Percentiles rank a stretch among this genome's conserved stretches.
phyloP scores from a whole-genome alignment of 2,329 filamentous ascomycete species.

The Tolypocladium nubicola region DNA sequence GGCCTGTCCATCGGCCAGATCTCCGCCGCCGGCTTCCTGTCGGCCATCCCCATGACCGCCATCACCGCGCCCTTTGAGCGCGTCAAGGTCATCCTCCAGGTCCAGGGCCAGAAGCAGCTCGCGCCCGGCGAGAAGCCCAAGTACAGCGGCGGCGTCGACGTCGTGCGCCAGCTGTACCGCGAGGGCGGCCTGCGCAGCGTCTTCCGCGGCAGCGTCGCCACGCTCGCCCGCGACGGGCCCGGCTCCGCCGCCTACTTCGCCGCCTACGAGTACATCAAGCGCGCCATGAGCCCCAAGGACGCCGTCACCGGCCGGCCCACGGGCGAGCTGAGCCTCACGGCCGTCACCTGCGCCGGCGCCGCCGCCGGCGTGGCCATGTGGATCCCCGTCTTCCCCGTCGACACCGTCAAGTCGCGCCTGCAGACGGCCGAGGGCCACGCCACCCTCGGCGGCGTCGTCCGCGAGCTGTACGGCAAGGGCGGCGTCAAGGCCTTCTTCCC shows the following conservation, averaged over 20 bases:
- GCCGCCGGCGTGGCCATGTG: conserved; percentile 96
- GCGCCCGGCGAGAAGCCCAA: conserved; percentile 85
- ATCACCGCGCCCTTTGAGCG: conserved; percentile 99
- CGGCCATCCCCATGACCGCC: conserved; percentile 90
- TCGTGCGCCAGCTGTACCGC: conserved; percentile 85
- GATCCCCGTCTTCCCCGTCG: conserved; percentile 96
- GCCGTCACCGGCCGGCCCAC: conserved; percentile 58
- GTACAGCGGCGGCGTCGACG: conserved; percentile 79
- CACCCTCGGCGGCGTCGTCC: conserved; percentile 68
- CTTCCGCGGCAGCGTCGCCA: conserved; percentile 84
- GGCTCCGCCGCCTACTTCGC: conserved; percentile 94
- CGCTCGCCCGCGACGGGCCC: conserved; percentile 85
- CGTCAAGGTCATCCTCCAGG: conserved; percentile 96
- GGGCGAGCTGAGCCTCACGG: conserved; percentile 69
- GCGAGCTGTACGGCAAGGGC: conserved; percentile 71
- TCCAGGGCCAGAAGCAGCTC: conserved; percentile 86
- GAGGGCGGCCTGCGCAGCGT: conserved; percentile 86
- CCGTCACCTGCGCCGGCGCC: conserved; percentile 78
- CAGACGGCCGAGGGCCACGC: conserved; percentile 85
- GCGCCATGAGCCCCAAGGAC: conserved; percentile 73
- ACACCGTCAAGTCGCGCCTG: conserved; percentile 89
- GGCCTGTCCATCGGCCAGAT: conserved; percentile 79
- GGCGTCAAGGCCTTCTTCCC: conserved; percentile 94
- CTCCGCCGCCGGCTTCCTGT: conserved; percentile 92
- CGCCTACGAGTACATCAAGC: conserved; percentile 93